Evolutionary conservation across 2,329 filamentous ascomycete genomes (phyloP).

Genomic region (Colletotrichum scovillei): DNA sequence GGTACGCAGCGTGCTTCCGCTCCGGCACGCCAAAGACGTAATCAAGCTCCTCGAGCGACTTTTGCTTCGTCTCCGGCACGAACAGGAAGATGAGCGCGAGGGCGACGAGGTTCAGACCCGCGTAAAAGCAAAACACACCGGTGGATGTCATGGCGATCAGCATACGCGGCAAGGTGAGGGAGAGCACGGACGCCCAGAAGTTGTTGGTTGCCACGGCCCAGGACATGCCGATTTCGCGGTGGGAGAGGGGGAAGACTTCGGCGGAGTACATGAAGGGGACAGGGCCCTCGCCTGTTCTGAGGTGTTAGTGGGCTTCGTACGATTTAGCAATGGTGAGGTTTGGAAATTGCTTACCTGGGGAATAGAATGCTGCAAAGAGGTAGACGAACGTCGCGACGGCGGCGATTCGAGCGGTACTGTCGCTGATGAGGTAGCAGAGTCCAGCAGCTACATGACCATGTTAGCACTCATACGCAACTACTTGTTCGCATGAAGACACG

Average conservation of each 20-base stretch:
- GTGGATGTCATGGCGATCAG: conserved; percentile 48
- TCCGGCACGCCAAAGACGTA: conserved; percentile 71
- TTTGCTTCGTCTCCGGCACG: conserved; percentile 62
- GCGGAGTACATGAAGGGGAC: conserved; percentile 73
- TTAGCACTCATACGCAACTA: background rate
- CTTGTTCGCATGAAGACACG: background rate
- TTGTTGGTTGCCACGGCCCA: conserved; percentile 71
- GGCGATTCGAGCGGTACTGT: conserved; percentile 57
- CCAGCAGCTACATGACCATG: conserved; percentile 44
- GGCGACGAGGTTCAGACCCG: conserved; percentile 57
- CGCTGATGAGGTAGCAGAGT: conserved; percentile 50
- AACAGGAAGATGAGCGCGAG: conserved; percentile 60
- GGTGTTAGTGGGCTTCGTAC: rapidly evolving
- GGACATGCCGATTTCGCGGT: conserved; percentile 73
- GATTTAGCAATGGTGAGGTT: background rate
- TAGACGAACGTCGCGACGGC: conserved; percentile 72
- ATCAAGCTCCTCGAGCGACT: conserved; percentile 66
- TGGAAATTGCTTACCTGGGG: conserved; percentile 56
- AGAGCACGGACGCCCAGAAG: conserved; percentile 63
- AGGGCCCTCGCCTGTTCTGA: conserved; percentile 59
- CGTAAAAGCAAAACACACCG: conserved; percentile 58
- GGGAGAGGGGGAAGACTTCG: conserved; percentile 73
- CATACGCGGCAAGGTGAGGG: conserved; percentile 63
- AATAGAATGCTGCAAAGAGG: conserved; percentile 74
- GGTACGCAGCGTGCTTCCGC: conserved; percentile 66